Base-by-base conservation (phyloP, 78 protist species). In the Polysphondylium violaceum region DNA sequence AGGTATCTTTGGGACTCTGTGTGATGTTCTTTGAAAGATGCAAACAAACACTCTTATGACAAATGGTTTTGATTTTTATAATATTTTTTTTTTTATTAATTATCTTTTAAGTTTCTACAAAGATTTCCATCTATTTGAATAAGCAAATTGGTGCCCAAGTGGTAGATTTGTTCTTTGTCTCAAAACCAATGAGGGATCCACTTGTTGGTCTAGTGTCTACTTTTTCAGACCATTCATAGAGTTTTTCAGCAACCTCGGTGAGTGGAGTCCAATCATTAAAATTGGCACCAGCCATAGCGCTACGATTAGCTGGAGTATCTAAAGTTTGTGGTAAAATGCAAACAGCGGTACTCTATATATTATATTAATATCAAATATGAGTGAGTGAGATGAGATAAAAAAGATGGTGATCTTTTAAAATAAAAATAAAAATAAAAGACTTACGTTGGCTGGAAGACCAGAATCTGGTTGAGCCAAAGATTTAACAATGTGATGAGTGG, bases 271-370 rank as follows among this genome's bases (percentile, higher is more conserved):
- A 97, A 17, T 86, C 60, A 79, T 86, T 53, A 63, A 86, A 92
- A 81, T 97, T 95, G 1, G 95, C 89, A 71, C 60, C 92, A 12
- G 97, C 78, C 98, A 96, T 97, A 43, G 69, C 95, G 41, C 73
- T 72, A 74, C 97, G 87, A 95, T 97, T 96, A 72, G 69, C 72
- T 71, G 97, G 97, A 1, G 98, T 97, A 87, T 96, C 97, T 50
- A 97, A 43, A 2, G 93, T 95, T 29, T 38, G 47, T 55, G 97
- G 97, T 29, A 94, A 38, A 40, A 95, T 73, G 38, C 88, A 93
- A 8, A 78, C 3, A 35, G 93, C 41, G 9, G 63, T 72, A n/a
- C 33, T n/a, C 63, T 56, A 14, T 47, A 56, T n/a, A n/a, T n/a
- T n/a, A n/a, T n/a, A 56, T 56, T n/a, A 14, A 56, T 17, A 14